Base-by-base conservation (phyloP, 768 basidiomycete species). In the Tricholoma saponaceum region DNA sequence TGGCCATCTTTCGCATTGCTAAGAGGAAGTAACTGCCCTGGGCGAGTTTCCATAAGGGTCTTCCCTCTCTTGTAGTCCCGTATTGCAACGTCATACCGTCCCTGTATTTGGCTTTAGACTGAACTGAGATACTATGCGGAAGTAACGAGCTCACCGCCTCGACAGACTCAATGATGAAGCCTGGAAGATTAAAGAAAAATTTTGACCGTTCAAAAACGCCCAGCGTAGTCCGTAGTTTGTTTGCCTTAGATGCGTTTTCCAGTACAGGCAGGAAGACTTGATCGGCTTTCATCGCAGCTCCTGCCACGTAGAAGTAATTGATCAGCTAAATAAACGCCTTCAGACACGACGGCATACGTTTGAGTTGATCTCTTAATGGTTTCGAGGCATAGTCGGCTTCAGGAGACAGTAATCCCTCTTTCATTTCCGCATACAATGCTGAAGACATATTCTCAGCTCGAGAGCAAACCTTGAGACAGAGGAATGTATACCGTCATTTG, bases 151-250 rank as follows among this genome's bases (percentile, higher is more conserved):
- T 64, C 67, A 95, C 95, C 57, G 88, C 88, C 69, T 96, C 90
- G 53, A 98, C 89, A 16, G 83, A 88, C 67, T 95, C 96, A 22
- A 90, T 80, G 22, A 99, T 83, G 47, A 89, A 87, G 28, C 89
- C 88, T 0, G 97, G 96, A n/a, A 99, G 81, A 66, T 96, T 98
- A 81, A 98, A 98, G 72, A 98, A 92, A 80, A 98, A 99, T 66
- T 95, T 96, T 52, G 92, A 95, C 43, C 94, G 83, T 64, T 98
- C 96, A 62, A 99, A 98, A 18, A 98, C 92, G 32, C 92, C 89
- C 5, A 98, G 83, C 0, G 97, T 98, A 0, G 90, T 92, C 35
- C 92, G 87, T 4, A 99, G 76, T 70, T 95, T 92, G 66, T 93
- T 87, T 13, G 96, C 94, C 68, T 98, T 98, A 30, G 92, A 87